phyloP scores from a whole-genome alignment of 805 yeast species.

The Pichia thaimueangensis region DNA sequence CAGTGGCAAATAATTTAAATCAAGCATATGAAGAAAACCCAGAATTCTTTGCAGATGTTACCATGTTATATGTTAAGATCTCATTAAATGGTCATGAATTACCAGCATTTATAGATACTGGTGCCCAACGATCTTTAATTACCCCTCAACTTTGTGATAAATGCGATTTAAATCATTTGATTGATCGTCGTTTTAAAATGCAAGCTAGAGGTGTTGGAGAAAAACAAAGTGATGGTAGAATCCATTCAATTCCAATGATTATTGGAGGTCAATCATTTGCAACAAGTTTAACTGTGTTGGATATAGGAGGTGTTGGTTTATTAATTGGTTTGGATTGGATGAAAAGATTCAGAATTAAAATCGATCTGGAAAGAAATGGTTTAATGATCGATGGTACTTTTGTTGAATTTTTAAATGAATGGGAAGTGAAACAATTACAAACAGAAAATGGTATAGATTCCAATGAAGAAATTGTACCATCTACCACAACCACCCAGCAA shows the following conservation, averaged over 20 bases:
- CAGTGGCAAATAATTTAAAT: constrained; percentile 37
- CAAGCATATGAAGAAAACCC: constrained; percentile 85
- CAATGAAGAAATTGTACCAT: constrained; percentile 1
- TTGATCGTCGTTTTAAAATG: constrained; percentile 76
- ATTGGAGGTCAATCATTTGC: constrained; percentile 62
- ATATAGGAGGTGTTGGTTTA: constrained; percentile 58
- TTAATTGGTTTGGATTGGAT: constrained; percentile 89
- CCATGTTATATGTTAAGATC: constrained; percentile 75
- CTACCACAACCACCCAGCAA: not conserved
- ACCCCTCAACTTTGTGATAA: constrained; percentile 69
- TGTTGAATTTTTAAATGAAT: constrained; percentile 16
- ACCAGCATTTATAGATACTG: constrained; percentile 93
- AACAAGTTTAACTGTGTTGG: constrained; percentile 66
- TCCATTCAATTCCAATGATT: constrained; percentile 82
- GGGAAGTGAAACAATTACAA: constrained; percentile 14
- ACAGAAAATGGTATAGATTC: constrained; percentile 19
- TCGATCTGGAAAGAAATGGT: constrained; percentile 63
- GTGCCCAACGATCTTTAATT: constrained; percentile 87
- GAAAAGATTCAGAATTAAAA: constrained; percentile 75
- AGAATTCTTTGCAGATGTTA: constrained; percentile 76
- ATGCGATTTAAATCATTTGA: constrained; percentile 61
- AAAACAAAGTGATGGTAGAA: constrained; percentile 69
- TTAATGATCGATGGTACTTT: constrained; percentile 48
- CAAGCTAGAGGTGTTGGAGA: constrained; percentile 89
- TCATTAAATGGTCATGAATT: constrained; percentile 75